These are phyloP conservation scores for Cercospora sp. DNA, from an alignment of 2,329 filamentous ascomycete species.

Conservation along the genomic window DNA sequence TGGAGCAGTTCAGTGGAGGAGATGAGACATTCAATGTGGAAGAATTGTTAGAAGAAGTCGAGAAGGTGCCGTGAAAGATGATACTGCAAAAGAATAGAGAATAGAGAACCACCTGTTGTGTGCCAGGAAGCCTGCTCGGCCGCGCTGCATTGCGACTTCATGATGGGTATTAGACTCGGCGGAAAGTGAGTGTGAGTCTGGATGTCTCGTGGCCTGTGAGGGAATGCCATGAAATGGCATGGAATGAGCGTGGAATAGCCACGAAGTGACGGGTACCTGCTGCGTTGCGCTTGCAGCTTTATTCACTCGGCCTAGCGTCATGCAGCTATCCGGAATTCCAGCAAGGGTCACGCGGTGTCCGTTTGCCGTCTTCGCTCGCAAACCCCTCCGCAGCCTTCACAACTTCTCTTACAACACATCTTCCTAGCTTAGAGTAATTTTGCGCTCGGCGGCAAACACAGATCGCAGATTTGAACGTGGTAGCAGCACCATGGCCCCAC, in stretches of 20 bases:
- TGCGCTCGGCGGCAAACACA: too few species aligned
- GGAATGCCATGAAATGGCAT: not conserved
- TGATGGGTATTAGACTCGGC: not conserved
- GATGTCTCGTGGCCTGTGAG: not conserved
- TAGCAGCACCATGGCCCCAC: not conserved
- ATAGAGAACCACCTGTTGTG: not conserved
- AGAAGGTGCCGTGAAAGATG: slow-evolving; percentile 60
- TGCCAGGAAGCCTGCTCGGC: not conserved
- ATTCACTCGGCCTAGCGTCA: slow-evolving; percentile 10
- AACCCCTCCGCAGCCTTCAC: not conserved
- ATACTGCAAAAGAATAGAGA: not conserved
- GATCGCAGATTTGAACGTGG: too few species aligned
- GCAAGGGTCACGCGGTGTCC: not conserved
- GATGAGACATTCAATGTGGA: slow-evolving; percentile 81
- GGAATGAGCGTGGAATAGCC: not conserved
- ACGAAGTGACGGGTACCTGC: not conserved
- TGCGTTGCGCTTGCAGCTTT: not conserved
- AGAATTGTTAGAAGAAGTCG: slow-evolving; percentile 82
- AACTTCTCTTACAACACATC: not conserved
- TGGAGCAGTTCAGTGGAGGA: slow-evolving; percentile 80
- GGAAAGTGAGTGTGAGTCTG: not conserved
- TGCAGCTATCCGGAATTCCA: not conserved
- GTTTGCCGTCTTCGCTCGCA: not conserved
- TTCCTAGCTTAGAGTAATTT: too few species aligned
- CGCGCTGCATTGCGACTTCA: not conserved